A percentile compares a stretch with the other conserved stretches of the same genome.
phyloP scores from a whole-genome alignment of 805 yeast species.

The Candida sakaeoensis region DNA sequence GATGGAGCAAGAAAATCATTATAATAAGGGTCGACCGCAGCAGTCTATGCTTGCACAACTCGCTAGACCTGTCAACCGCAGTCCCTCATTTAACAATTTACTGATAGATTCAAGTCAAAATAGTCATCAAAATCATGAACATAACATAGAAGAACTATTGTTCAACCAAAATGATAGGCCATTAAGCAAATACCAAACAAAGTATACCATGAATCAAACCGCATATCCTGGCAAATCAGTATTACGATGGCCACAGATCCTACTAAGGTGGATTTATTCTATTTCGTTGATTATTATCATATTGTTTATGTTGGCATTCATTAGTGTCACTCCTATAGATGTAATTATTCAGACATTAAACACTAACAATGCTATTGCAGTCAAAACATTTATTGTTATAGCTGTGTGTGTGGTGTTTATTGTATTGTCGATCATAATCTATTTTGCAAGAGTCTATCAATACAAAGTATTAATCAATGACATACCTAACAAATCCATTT shows the following conservation, averaged over 20 bases:
- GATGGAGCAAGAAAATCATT: neutral
- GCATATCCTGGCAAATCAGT: slow-evolving; percentile 1
- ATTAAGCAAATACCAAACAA: slow-evolving; percentile 1
- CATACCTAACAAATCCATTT: slow-evolving; percentile 62
- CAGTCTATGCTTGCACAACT: neutral
- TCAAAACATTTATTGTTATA: slow-evolving; percentile 78
- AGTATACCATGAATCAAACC: slow-evolving; percentile 1
- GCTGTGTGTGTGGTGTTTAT: slow-evolving; percentile 64
- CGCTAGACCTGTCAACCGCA: neutral
- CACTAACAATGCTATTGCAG: slow-evolving; percentile 52
- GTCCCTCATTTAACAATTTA: slow-evolving; percentile 4
- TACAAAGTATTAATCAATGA: slow-evolving; percentile 60
- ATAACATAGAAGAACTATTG: neutral
- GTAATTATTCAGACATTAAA: slow-evolving; percentile 58
- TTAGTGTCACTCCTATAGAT: slow-evolving; percentile 76
- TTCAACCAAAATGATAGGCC: neutral
- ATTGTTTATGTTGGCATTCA: slow-evolving; percentile 45
- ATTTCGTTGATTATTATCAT: slow-evolving; percentile 22
- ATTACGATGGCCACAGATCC: slow-evolving; percentile 17
- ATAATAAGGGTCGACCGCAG: slow-evolving; percentile 3
- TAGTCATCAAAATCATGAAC: neutral
- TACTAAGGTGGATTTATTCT: slow-evolving; percentile 27
- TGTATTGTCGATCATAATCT: slow-evolving; percentile 45
- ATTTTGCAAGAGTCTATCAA: slow-evolving; percentile 56
- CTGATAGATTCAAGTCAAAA: slow-evolving; percentile 1